Evolutionary conservation across 441 rosid species (phyloP).

Genomic region (Populus hybrid): DNA sequence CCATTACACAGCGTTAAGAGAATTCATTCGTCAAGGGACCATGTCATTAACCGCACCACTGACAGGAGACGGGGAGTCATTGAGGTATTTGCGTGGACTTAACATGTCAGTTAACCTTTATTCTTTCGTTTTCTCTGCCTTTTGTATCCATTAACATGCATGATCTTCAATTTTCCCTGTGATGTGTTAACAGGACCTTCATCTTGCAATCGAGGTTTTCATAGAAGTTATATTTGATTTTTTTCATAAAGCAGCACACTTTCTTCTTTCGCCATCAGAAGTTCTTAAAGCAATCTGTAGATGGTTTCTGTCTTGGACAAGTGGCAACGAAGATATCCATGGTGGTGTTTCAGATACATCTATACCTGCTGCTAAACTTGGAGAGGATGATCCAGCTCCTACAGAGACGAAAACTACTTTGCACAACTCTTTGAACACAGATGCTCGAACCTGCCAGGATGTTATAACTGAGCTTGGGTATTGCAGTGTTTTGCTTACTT

Average conservation of each 20-base stretch:
- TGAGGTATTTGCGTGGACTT: slow-evolving; percentile 56
- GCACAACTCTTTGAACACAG: slow-evolving; percentile 73
- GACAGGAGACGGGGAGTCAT: slow-evolving; percentile 95
- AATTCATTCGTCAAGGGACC: slow-evolving; percentile 47
- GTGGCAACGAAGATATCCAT: slow-evolving; percentile 17
- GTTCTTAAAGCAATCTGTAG: slow-evolving; percentile 34
- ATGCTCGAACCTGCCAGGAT: slow-evolving; percentile 92
- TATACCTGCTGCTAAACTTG: slow-evolving; percentile 54
- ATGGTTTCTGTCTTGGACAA: slow-evolving; percentile 48
- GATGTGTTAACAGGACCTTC: slow-evolving; percentile 68
- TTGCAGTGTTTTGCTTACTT: slow-evolving; percentile 10
- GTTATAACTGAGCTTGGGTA: slow-evolving; percentile 97
- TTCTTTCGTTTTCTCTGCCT: background rate
- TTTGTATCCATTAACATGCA: background rate
- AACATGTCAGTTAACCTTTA: background rate
- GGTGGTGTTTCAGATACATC: slow-evolving; percentile 30
- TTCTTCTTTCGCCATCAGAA: slow-evolving; percentile 74
- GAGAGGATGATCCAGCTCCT: slow-evolving; percentile 55
- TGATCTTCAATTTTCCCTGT: slow-evolving; percentile 14
- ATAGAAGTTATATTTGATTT: slow-evolving; percentile 81
- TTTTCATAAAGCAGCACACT: slow-evolving; percentile 69
- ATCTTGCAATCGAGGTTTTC: slow-evolving; percentile 80
- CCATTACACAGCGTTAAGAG: slow-evolving; percentile 38
- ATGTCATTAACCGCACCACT: slow-evolving; percentile 67
- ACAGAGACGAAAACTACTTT: slow-evolving; percentile 50